Evolutionary conservation across 345 rosid genomes (phyloP).

Genomic region (Aegle marmelos): DNA sequence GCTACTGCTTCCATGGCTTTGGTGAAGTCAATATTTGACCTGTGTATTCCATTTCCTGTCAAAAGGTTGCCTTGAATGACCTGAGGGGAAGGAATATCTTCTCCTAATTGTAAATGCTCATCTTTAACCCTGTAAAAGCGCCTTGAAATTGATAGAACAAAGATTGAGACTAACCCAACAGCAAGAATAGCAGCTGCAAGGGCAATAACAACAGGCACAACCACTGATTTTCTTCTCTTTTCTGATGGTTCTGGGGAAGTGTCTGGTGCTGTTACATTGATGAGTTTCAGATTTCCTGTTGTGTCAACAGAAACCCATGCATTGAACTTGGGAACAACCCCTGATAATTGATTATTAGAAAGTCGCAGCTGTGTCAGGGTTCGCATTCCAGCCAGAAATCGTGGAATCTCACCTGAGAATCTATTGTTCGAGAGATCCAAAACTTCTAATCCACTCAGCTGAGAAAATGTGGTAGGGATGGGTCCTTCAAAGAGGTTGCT

Average conservation of each 20-base stretch:
- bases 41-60: conserved; percentile 60
- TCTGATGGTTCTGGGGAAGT: neutral
- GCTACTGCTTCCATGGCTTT: conserved; percentile 64
- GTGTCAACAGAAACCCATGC: conserved; percentile 13
- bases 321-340: conserved; percentile 39
- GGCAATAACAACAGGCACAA: conserved; percentile 30
- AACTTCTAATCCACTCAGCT: conserved; percentile 47
- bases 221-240: conserved; percentile 29
- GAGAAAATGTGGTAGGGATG: conserved; percentile 39
- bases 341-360: conserved; percentile 54
- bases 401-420: conserved; percentile 53
- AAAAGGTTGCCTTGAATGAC: conserved; percentile 53
- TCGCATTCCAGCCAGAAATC: conserved; percentile 2
- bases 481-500: conserved; percentile 50
- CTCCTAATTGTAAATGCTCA: conserved; percentile 33
- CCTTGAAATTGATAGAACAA: conserved; percentile 32
- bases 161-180: conserved; percentile 27
- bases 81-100: conserved; percentile 42
- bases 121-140: conserved; percentile 41
- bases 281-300: conserved; percentile 44
- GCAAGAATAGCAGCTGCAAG: conserved; percentile 35
- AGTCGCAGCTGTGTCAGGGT: conserved; percentile 56
- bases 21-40: conserved; percentile 58
- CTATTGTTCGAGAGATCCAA: conserved; percentile 72
- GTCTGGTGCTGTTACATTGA: neutral